Evolutionary conservation across 352 stramenopile genomes (phyloP).

Genomic region (Blastocystis sp.): DNA sequence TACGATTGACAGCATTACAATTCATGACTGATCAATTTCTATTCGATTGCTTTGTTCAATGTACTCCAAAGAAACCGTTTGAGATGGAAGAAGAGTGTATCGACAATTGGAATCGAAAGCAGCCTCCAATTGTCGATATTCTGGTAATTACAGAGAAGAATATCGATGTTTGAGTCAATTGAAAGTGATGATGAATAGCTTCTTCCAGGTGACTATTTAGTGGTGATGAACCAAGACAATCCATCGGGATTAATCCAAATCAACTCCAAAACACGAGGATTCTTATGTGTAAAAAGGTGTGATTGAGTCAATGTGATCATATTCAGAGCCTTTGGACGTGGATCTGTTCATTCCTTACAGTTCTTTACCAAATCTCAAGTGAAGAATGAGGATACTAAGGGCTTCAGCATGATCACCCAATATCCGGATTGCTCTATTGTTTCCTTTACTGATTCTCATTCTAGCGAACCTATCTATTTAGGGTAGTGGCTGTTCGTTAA

Average conservation of each 20-base stretch:
- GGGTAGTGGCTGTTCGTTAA: neutral
- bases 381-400: neutral
- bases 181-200: neutral
- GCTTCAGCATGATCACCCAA: neutral
- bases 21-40: neutral
- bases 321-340: neutral
- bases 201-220: conserved; percentile 6
- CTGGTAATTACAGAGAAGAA: neutral
- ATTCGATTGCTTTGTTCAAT: conserved; percentile 16
- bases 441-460: neutral
- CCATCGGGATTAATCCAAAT: neutral
- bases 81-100: neutral
- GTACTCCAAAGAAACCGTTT: neutral
- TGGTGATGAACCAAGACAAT: conserved; percentile 1
- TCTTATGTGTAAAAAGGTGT: conserved; percentile 21
- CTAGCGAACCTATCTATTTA: neutral
- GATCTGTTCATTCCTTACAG: neutral
- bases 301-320: neutral
- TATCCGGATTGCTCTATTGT: neutral
- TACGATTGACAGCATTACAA: neutral
- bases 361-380: conserved; percentile 22
- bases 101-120: neutral
- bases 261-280: neutral
- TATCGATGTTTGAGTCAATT: neutral
- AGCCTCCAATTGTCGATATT: conserved; percentile 10